A percentile compares a stretch with the other conserved stretches of the same genome.
phyloP scores from a whole-genome alignment of 2,329 filamentous ascomycete species.

The Fusarium nisikadoi region DNA sequence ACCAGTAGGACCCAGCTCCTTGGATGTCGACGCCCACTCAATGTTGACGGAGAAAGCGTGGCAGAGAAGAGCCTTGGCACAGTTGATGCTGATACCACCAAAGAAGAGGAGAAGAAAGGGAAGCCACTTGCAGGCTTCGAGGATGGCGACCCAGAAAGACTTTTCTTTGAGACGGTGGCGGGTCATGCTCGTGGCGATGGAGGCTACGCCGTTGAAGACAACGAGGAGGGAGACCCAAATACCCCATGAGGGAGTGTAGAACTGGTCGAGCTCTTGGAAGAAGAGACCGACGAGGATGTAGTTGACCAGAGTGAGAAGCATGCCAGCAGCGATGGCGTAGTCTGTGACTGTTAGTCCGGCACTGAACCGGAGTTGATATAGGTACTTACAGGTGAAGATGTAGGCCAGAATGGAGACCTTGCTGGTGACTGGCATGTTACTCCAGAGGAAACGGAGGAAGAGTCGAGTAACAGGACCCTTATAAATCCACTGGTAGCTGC shows the following conservation, averaged over 20 bases:
- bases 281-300: slow-evolving; percentile 80
- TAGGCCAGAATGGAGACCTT: slow-evolving; percentile 78
- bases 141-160: slow-evolving; percentile 42
- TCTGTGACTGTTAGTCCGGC: slow-evolving; percentile 45
- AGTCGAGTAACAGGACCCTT: slow-evolving; percentile 73
- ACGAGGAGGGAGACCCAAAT: slow-evolving; percentile 63
- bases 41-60: slow-evolving; percentile 45
- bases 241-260: slow-evolving; percentile 73
- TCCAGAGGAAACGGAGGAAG: slow-evolving; percentile 42
- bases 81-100: slow-evolving; percentile 46
- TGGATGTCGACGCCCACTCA: slow-evolving; percentile 45
- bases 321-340: slow-evolving; percentile 74
- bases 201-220: slow-evolving; percentile 41
- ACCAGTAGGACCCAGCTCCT: slow-evolving; percentile 44
- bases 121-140: slow-evolving; percentile 43
- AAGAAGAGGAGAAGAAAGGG: slow-evolving; percentile 47
- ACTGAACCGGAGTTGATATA: fast-evolving
- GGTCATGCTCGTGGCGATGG: slow-evolving; percentile 40
- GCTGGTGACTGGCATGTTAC: slow-evolving; percentile 66
- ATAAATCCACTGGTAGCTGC: slow-evolving; percentile 62
- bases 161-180: slow-evolving; percentile 43
- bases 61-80: slow-evolving; percentile 43
- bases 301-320: slow-evolving; percentile 73
- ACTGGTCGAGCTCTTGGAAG: slow-evolving; percentile 73
- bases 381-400: slow-evolving; percentile 65